Conservation (phyloP, 345 rosid species). For the Salix viminalis region DNA sequence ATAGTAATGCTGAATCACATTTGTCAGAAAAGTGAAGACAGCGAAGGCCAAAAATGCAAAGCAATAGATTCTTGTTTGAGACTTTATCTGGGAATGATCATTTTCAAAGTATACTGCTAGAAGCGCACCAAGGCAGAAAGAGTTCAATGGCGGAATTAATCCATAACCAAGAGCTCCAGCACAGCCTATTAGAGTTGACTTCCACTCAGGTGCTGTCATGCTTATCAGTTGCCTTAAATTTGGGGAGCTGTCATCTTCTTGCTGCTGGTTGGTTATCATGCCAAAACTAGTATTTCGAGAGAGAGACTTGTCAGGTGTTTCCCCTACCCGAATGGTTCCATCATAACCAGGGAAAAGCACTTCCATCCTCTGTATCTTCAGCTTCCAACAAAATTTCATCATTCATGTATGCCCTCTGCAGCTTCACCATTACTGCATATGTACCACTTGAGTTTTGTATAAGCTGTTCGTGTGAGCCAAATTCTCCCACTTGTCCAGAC, state of each 20-base stretch:
- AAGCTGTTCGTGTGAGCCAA: constrained; percentile 47
- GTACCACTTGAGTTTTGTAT: constrained; percentile 34
- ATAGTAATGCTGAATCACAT: constrained; percentile 36
- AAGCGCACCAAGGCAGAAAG: constrained; percentile 23
- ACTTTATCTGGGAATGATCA: constrained; percentile 13
- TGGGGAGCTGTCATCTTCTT: constrained; percentile 9
- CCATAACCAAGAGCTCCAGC: constrained; percentile 21
- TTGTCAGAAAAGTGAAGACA: constrained; percentile 16
- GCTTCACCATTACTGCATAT: constrained; percentile 40
- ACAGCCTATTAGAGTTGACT: constrained; percentile 24
- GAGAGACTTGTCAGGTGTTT: neutral
- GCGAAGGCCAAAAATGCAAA: constrained; percentile 20
- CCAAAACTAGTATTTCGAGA: neutral
- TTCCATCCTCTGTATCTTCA: neutral
- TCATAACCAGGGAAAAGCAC: neutral
- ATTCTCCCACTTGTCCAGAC: constrained; percentile 43
- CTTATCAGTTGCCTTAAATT: constrained; percentile 14
- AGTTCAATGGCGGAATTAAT: constrained; percentile 18
- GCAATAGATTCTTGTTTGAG: constrained; percentile 22
- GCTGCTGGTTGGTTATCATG: neutral
- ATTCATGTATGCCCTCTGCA: constrained; percentile 21
- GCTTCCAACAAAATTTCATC: neutral
- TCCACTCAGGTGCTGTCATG: constrained; percentile 31
- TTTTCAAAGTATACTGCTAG: constrained; percentile 21
- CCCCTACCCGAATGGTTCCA: neutral